These are phyloP conservation scores for Wallacemonas rigidus DNA, from an alignment of 208 protist genomes.

Conservation along the genomic window DNA sequence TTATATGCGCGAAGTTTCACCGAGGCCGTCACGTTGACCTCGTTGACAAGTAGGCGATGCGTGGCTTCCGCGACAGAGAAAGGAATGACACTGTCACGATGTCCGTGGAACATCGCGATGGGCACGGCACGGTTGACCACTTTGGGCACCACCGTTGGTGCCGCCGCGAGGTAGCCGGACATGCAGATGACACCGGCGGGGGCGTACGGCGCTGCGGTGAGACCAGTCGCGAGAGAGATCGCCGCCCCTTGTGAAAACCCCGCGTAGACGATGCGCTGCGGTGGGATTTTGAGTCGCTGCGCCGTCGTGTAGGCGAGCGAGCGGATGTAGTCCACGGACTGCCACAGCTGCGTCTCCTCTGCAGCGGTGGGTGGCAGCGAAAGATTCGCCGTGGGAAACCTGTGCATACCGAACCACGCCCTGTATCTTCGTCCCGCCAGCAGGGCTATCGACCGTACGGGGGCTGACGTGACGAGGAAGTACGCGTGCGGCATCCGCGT, in stretches of 20 bases:
- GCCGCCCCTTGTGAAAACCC: slow-evolving; percentile 93
- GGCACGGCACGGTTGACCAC: slow-evolving; percentile 31
- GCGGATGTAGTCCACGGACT: slow-evolving; percentile 73
- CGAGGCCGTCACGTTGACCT: slow-evolving; percentile 26
- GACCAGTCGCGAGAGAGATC: slow-evolving; percentile 69
- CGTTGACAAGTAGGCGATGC: slow-evolving; percentile 43
- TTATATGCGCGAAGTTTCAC: slow-evolving; percentile 69
- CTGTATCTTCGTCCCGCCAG: slow-evolving; percentile 86
- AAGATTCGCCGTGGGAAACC: slow-evolving; percentile 36
- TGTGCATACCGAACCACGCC: slow-evolving; percentile 93
- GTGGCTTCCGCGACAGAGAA: slow-evolving; percentile 50
- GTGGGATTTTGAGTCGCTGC: slow-evolving; percentile 57
- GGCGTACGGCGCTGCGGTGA: slow-evolving; percentile 51
- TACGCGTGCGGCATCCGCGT: slow-evolving; percentile 75
- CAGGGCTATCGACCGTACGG: slow-evolving; percentile 78
- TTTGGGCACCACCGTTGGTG: slow-evolving; percentile 46
- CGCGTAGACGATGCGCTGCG: slow-evolving; percentile 82
- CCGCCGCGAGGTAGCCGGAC: slow-evolving; percentile 79
- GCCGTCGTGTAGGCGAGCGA: slow-evolving; percentile 59
- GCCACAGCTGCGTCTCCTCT: slow-evolving; percentile 40
- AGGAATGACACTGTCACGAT: slow-evolving; percentile 73
- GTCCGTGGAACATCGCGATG: slow-evolving; percentile 82
- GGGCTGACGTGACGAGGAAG: slow-evolving; percentile 92
- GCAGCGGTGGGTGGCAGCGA: slow-evolving; percentile 19
- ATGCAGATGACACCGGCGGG: slow-evolving; percentile 74